These are phyloP conservation scores for Rhizopus sp. DNA, from an alignment of 371 early-diverging fungal genomes.

Conservation along the genomic window DNA sequence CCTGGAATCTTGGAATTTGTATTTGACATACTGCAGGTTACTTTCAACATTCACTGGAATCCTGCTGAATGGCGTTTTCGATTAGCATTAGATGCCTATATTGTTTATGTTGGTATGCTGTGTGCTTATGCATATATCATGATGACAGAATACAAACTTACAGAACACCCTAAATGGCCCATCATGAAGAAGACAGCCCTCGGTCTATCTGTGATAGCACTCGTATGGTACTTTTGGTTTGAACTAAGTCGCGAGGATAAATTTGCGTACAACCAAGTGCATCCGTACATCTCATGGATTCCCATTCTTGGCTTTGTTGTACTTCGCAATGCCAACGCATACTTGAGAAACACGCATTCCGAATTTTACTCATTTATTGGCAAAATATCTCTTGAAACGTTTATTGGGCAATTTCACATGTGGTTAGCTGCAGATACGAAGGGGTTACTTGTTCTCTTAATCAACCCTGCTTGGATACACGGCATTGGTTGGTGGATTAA, in stretches of 20 bases:
- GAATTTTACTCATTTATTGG: conserved; percentile 62
- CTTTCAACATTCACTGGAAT: conserved; percentile 59
- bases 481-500: conserved; percentile 61
- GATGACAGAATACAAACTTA: conserved; percentile 37
- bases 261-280: conserved; percentile 56
- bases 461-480: conserved; percentile 32
- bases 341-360: conserved; percentile 56
- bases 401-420: conserved; percentile 80
- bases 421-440: conserved; percentile 78
- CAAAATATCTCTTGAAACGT: conserved; percentile 71
- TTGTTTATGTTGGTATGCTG: conserved; percentile 64
- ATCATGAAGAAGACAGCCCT: conserved; percentile 32
- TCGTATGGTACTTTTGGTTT: conserved; percentile 54
- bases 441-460: conserved; percentile 55
- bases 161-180: conserved; percentile 40
- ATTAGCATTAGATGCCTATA: conserved; percentile 59
- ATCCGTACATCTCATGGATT: conserved; percentile 67
- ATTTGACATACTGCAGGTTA: conserved; percentile 40
- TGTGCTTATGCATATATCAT: conserved; percentile 51
- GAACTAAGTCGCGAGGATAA: conserved; percentile 47
- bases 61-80: conserved; percentile 69
- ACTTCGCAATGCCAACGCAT: conserved; percentile 65
- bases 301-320: conserved; percentile 65
- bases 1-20: conserved; percentile 45
- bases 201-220: conserved; percentile 30